phyloP scores from a whole-genome alignment of 2,329 filamentous ascomycete species.

The Cercospora sojina region DNA sequence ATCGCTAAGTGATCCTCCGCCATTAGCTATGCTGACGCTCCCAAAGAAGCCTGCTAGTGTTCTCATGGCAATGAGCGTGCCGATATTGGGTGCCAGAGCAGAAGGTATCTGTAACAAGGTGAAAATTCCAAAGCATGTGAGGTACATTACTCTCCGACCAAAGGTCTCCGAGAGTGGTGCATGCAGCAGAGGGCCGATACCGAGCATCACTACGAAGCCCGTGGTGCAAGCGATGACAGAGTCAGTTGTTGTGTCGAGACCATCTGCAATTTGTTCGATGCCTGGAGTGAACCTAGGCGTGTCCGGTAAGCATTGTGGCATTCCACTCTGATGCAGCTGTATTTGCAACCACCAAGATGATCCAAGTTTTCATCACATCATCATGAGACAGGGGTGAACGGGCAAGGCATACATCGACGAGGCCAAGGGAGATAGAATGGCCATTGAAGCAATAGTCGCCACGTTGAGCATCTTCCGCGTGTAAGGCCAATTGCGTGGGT shows the following conservation, averaged over 20 bases:
- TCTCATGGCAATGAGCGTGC: conserved; percentile 45
- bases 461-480: conserved; percentile 51
- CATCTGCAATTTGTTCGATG: conserved; percentile 51
- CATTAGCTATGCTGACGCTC: conserved; percentile 52
- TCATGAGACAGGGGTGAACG: not conserved
- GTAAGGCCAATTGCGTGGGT: conserved; percentile 49
- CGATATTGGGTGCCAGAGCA: conserved; percentile 50
- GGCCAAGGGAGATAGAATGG: conserved; percentile 50
- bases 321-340: not conserved
- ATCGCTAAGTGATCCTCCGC: conserved; percentile 53
- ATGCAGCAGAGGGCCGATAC: conserved; percentile 49
- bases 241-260: conserved; percentile 44
- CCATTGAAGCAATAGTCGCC: conserved; percentile 52
- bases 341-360: not conserved
- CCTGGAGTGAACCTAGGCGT: conserved; percentile 48
- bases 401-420: conserved; percentile 42
- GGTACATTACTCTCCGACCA: conserved; percentile 47
- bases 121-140: conserved; percentile 48
- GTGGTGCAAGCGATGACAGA: conserved; percentile 52
- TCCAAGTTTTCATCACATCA: not conserved
- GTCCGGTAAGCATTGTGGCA: not conserved
- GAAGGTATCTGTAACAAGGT: conserved; percentile 50
- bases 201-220: conserved; percentile 52
- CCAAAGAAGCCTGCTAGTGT: conserved; percentile 53
- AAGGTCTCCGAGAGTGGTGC: conserved; percentile 50